Evolutionary conservation across 495 filamentous ascomycete species (phyloP), one percentile per base, ranked within the genome.

Genomic region (Pyronema omphalodes): DNA sequence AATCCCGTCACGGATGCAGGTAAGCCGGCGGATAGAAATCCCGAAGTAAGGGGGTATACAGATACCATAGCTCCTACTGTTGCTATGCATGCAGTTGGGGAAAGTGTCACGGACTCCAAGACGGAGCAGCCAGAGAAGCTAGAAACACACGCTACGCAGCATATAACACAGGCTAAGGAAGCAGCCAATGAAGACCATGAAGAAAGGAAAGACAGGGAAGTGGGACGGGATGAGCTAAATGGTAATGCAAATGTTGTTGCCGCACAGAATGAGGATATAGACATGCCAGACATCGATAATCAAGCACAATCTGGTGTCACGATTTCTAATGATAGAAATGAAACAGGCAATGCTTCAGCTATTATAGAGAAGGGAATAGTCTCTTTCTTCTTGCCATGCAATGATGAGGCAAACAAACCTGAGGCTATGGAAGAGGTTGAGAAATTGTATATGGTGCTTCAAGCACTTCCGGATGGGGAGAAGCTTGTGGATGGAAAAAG

Each of bases 291-390:
- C 4, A 5, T 12, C 33, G 17, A 9, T 5, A 37, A 1, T n/a
- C 8, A n/a, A n/a, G 48, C 53, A 37, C 47, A 53, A 15, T 52
- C 58, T 17, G 58, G 50, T 7, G 52, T 56, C 17, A 55, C 52
- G 2, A 41, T 50, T 15, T 51, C 50, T 17, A 41, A 23, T 7
- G 43, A 37, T 15, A 47, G 58, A 6, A 39, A 50, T 33, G 79
- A 76, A 61, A 70, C 73, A 52, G 67, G 59, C 1, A 55, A 66
- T 18, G 70, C 80, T 6, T 77, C 87, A 0, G 81, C 83, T 0
- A 63, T 61, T n/a, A 71, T 94, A 9, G 89, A 96, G 62, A 94
- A 94, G 59, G 89, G 88, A 3, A 75, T 94, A 58, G 84, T 96
- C 58, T 94, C 94, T 71, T 93, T 94, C 75, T 94, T 94, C 71